Evolutionary conservation across 768 basidiomycete species (phyloP).

Genomic region (Lentinus brumalis): DNA sequence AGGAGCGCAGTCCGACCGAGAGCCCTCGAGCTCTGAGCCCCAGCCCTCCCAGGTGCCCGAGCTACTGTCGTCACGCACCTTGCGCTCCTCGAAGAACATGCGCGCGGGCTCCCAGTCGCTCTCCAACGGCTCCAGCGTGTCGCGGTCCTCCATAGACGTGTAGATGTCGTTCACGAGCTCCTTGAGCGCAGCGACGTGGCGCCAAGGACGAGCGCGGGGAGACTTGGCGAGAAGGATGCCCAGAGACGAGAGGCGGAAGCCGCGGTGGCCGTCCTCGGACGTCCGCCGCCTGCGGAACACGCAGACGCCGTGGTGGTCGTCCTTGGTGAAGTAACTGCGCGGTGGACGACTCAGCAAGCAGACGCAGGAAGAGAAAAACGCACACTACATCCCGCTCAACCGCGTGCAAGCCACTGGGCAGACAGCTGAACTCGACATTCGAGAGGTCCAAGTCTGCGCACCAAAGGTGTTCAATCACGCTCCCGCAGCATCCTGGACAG

Average conservation of each 20-base stretch:
- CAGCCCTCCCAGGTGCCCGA: conserved; percentile 69
- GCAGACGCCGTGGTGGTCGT: conserved; percentile 68
- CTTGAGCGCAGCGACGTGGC: conserved; percentile 66
- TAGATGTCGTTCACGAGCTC: conserved; percentile 58
- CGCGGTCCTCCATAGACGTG: conserved; percentile 48
- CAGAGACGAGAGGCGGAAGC: conserved; percentile 77
- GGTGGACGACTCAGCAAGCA: background rate
- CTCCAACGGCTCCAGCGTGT: conserved; percentile 50
- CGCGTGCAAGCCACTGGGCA: conserved; percentile 81
- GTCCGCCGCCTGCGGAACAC: conserved; percentile 73
- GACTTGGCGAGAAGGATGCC: conserved; percentile 73
- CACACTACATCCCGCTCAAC: conserved; percentile 82
- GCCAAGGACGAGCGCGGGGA: conserved; percentile 71
- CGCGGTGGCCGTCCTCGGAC: conserved; percentile 71
- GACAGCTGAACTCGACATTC: conserved; percentile 75
- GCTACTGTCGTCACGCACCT: conserved; percentile 45
- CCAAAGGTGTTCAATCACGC: background rate
- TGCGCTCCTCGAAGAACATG: conserved; percentile 66
- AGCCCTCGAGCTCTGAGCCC: conserved; percentile 65
- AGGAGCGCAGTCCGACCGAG: conserved; percentile 43
- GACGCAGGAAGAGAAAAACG: conserved; percentile 30
- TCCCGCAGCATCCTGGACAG: background rate
- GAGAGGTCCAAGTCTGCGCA: conserved; percentile 62
- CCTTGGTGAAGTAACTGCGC: conserved; percentile 71
- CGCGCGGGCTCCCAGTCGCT: conserved; percentile 65